Evolutionary conservation across 2,329 filamentous ascomycete species (phyloP).

Genomic region (Rhynchosporium secalis): DNA sequence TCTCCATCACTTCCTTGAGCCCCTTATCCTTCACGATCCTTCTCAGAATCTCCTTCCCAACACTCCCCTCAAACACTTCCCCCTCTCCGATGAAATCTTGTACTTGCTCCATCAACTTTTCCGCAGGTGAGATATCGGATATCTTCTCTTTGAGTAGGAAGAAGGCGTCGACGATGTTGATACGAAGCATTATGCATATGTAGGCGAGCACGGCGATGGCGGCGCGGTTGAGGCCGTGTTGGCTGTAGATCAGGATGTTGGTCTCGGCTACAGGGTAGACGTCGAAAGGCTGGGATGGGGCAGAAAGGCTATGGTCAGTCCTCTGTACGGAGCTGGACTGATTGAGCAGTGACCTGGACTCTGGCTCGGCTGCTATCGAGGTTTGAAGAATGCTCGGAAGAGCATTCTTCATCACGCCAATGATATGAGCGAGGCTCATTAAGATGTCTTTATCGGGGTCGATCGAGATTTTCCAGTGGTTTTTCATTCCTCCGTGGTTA

Average conservation of each 20-base stretch:
- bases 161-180: constrained; percentile 1
- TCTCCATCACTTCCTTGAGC: background rate
- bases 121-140: background rate
- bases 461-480: background rate
- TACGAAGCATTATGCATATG: background rate
- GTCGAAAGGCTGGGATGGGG: background rate
- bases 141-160: constrained; percentile 4
- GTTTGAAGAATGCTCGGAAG: background rate
- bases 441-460: background rate
- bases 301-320: no score
- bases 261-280: background rate
- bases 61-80: background rate
- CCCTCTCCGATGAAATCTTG: background rate
- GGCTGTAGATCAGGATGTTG: constrained; percentile 6
- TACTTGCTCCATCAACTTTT: background rate
- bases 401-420: background rate
- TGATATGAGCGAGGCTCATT: background rate
- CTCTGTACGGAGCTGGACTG: no score
- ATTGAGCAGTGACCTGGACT: no score
- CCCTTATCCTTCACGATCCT: background rate
- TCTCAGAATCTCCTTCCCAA: constrained; percentile 5
- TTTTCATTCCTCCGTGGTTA: background rate
- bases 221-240: background rate
- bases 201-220: background rate
- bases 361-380: background rate